Evolutionary conservation across 2,329 filamentous ascomycete genomes (phyloP).

Genomic region (Pezicula carpinea): DNA sequence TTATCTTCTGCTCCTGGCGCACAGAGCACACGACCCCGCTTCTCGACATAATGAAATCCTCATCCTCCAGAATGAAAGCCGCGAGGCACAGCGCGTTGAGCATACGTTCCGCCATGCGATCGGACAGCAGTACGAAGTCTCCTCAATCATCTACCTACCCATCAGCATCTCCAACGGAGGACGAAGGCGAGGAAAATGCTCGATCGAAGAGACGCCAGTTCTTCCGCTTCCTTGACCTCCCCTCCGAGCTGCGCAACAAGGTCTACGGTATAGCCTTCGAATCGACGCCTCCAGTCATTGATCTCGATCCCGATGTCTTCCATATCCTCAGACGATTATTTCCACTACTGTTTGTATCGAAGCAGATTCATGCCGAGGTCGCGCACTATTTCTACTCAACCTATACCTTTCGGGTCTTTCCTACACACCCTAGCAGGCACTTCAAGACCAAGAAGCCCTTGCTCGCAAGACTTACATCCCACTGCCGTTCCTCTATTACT

Average conservation of each 20-base stretch:
- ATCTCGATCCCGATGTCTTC: slow-evolving; percentile 64
- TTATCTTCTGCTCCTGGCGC: not conserved
- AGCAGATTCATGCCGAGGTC: slow-evolving; percentile 57
- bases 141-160: slow-evolving; percentile 15
- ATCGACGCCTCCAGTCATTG: slow-evolving; percentile 48
- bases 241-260: slow-evolving; percentile 63
- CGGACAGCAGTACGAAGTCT: slow-evolving; percentile 3
- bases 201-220: slow-evolving; percentile 27
- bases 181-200: slow-evolving; percentile 12
- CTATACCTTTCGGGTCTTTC: slow-evolving; percentile 62
- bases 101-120: not conserved
- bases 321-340: slow-evolving; percentile 56
- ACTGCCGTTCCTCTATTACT: slow-evolving; percentile 55
- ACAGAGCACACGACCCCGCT: not conserved
- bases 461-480: slow-evolving; percentile 58
- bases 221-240: slow-evolving; percentile 64
- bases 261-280: slow-evolving; percentile 63
- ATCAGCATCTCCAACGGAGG: slow-evolving; percentile 24
- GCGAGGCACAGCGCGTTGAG: not conserved
- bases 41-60: not conserved
- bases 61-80: not conserved
- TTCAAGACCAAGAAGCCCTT: slow-evolving; percentile 72
- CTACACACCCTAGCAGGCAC: slow-evolving; percentile 57
- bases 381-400: slow-evolving; percentile 61
- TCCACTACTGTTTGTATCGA: slow-evolving; percentile 55